Percentiles rank a stretch among this genome's conserved stretches.
These are phyloP conservation scores for Fonsecaea pugnacius DNA, from an alignment of 2,329 filamentous ascomycete genomes.

Conservation along the genomic window DNA sequence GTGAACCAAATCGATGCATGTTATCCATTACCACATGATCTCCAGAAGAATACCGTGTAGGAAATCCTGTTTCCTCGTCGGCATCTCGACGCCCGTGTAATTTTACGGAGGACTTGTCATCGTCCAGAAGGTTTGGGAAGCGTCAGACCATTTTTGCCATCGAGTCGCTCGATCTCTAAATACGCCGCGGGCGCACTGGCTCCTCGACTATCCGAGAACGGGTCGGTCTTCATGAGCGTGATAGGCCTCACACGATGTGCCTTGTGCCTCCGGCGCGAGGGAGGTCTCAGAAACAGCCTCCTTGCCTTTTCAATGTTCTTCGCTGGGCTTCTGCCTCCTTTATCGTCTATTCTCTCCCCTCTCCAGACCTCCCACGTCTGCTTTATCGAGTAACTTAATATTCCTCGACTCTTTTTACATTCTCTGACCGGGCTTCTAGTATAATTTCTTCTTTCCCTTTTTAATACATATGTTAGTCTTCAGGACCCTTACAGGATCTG, in stretches of 20 bases:
- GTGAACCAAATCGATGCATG: background rate
- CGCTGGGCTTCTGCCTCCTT: constrained; percentile 9
- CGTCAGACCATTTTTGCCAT: no score
- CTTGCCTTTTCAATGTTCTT: constrained; percentile 12
- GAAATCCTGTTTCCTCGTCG: no score
- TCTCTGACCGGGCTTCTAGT: background rate
- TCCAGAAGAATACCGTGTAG: background rate
- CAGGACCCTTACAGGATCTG: no score
- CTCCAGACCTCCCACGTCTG: constrained; percentile 6
- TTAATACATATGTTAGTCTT: background rate
- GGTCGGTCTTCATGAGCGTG: constrained; percentile 14
- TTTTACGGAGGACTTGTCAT: no score
- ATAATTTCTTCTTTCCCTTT: constrained; percentile 2
- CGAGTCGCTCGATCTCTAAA: no score
- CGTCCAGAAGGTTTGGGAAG: no score
- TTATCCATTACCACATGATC: background rate
- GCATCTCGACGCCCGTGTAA: no score
- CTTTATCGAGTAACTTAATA: constrained; percentile 9
- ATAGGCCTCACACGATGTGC: constrained; percentile 10
- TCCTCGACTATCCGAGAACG: constrained; percentile 8
- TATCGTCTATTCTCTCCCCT: constrained; percentile 1
- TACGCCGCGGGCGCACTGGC: no score
- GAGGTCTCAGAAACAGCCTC: constrained; percentile 13
- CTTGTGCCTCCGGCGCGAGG: constrained; percentile 12
- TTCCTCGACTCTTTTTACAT: constrained; percentile 5